A percentile compares a stretch with the other conserved stretches of the same genome.
These are phyloP conservation scores for Aspergillus sp. DNA, from an alignment of 2,329 filamentous ascomycete genomes.

Conservation along the genomic window DNA sequence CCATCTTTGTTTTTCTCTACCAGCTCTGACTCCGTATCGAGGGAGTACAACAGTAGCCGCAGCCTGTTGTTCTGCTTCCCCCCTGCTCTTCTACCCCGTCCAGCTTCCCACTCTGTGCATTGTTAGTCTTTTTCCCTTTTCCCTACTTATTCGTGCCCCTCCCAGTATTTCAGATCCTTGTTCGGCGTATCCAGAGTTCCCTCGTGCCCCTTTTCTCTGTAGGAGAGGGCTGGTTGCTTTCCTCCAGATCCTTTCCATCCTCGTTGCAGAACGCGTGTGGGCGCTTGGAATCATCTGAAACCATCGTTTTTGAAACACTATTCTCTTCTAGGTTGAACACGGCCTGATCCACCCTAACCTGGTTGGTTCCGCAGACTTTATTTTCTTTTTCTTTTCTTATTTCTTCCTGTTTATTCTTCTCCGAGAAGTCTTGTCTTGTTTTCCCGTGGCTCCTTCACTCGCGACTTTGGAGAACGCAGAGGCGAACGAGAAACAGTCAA, in stretches of 20 bases:
- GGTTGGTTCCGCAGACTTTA: conserved; percentile 21
- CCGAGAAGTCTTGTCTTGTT: conserved; percentile 16
- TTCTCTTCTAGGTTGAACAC: conserved; percentile 21
- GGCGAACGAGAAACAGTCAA: conserved; percentile 16
- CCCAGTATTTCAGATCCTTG: conserved; percentile 15
- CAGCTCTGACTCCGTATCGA: conserved; percentile 15
- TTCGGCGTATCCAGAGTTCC: conserved; percentile 12
- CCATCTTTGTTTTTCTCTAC: neutral
- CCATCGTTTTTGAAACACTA: conserved; percentile 26
- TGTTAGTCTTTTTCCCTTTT: conserved; percentile 12
- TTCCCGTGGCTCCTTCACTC: conserved; percentile 14
- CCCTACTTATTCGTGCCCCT: conserved; percentile 11
- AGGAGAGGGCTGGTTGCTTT: conserved; percentile 12
- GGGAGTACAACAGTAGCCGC: conserved; percentile 25
- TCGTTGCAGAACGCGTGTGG: conserved; percentile 14
- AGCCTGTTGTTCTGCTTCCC: conserved; percentile 19
- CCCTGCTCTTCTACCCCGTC: conserved; percentile 17
- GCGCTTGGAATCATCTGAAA: conserved; percentile 27
- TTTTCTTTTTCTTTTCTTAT: conserved; percentile 16
- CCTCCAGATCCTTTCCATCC: conserved; percentile 15
- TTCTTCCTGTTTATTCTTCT: conserved; percentile 20
- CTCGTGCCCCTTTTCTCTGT: conserved; percentile 12
- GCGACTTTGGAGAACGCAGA: conserved; percentile 8
- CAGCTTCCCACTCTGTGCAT: conserved; percentile 19
- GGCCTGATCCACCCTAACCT: conserved; percentile 20